These are phyloP conservation scores for Nemania abortiva DNA, from an alignment of 2,329 filamentous ascomycete species.

Conservation along the genomic window DNA sequence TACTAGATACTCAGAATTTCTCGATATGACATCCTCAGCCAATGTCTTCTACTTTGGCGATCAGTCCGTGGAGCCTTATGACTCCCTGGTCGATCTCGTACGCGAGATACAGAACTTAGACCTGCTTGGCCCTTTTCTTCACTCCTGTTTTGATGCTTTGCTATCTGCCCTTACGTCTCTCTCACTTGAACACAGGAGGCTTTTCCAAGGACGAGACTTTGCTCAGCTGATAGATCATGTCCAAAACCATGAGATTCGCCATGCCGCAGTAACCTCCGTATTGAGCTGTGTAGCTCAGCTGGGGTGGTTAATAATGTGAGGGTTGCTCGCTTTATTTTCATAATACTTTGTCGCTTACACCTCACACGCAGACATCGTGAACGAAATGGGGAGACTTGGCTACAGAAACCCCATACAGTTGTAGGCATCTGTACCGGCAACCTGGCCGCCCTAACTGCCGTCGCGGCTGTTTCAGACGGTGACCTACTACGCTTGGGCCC, in stretches of 20 bases:
- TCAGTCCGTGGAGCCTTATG: constrained; percentile 19
- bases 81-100: constrained; percentile 17
- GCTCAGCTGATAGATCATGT: constrained; percentile 20
- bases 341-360: constrained; percentile 1
- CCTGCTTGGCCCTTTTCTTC: constrained; percentile 15
- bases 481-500: constrained; percentile 15
- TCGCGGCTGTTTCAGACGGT: not conserved
- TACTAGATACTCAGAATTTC: not conserved
- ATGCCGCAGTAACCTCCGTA: constrained; percentile 11
- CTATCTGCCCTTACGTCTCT: not conserved
- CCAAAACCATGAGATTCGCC: constrained; percentile 5
- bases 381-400: constrained; percentile 12
- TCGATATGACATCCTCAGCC: constrained; percentile 4
- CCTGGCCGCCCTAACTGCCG: constrained; percentile 14
- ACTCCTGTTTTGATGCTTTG: constrained; percentile 13
- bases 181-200: not conserved
- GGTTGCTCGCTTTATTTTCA: not conserved
- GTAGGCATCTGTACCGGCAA: constrained; percentile 13
- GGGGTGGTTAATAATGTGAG: constrained; percentile 12
- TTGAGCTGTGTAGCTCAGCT: constrained; percentile 21
- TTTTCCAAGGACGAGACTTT: constrained; percentile 18
- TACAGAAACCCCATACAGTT: not conserved
- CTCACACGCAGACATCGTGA: constrained; percentile 11
- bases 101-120: constrained; percentile 4
- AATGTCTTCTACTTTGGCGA: constrained; percentile 18